Evolutionary conservation across 2,329 filamentous ascomycete species (phyloP).

Genomic region (Xylariomycetidae sp.): DNA sequence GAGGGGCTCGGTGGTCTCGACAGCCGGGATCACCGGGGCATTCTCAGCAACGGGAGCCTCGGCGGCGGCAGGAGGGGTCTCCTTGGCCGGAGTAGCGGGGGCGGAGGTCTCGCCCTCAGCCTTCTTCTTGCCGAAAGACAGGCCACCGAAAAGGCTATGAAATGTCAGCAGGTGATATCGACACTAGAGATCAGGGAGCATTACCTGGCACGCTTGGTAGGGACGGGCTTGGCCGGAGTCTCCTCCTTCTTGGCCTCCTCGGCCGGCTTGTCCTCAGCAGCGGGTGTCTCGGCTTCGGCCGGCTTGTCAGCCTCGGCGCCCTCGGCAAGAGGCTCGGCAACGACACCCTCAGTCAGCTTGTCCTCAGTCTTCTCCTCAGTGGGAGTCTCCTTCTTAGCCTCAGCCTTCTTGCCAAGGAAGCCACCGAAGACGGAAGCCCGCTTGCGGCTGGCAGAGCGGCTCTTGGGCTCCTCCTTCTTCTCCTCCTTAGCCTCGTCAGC

Average conservation of each 20-base stretch:
- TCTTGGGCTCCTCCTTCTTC: conserved; percentile 53
- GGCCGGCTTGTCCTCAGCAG: conserved; percentile 24
- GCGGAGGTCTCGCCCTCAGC: conserved; percentile 41
- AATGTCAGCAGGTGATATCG: conserved; percentile 15
- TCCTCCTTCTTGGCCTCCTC: conserved; percentile 32
- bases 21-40: conserved; percentile 54
- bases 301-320: conserved; percentile 32
- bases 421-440: conserved; percentile 57
- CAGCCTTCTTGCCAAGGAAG: conserved; percentile 51
- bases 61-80: conserved; percentile 27
- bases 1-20: conserved; percentile 51
- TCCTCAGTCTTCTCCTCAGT: conserved; percentile 33
- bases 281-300: conserved; percentile 26
- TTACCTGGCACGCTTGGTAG: conserved; percentile 48
- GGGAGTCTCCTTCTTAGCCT: conserved; percentile 30
- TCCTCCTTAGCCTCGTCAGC: conserved; percentile 43
- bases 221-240: conserved; percentile 40
- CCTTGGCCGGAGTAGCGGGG: conserved; percentile 36
- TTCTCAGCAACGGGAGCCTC: conserved; percentile 38
- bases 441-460: conserved; percentile 60
- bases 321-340: too few species aligned
- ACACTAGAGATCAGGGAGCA: too few species aligned
- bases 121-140: conserved; percentile 54
- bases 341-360: conserved; percentile 30
- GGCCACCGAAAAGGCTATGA: conserved; percentile 46